Evolutionary conservation across 495 filamentous ascomycete genomes (phyloP).

Genomic region (Usnea hakonensis): DNA sequence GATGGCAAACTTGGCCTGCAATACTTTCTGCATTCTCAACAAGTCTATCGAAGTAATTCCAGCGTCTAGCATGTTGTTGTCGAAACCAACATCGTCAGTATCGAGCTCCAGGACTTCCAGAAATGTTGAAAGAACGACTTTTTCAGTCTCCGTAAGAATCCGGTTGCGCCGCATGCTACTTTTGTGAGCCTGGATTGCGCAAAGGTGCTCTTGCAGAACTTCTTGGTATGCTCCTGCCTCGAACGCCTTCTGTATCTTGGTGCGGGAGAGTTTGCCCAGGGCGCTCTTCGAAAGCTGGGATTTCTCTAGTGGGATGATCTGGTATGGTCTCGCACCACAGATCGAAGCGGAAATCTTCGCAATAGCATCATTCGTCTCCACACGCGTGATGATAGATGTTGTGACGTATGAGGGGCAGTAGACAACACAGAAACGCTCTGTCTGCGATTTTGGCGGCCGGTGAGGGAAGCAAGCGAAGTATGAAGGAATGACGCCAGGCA

Average conservation of each 20-base stretch:
- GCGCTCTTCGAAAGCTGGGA: neutral
- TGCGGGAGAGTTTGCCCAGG: neutral
- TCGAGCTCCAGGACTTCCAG: neutral
- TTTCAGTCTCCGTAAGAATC: too few relatives aligned
- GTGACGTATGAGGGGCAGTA: conserved; percentile 25
- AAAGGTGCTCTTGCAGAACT: too few relatives aligned
- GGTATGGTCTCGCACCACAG: neutral
- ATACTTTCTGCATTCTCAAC: neutral
- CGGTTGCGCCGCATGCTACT: too few relatives aligned
- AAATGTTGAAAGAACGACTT: too few relatives aligned
- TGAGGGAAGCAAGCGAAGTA: conserved; percentile 29
- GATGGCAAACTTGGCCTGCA: too few relatives aligned
- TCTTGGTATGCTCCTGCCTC: too few relatives aligned
- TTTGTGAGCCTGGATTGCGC: too few relatives aligned
- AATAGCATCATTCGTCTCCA: neutral
- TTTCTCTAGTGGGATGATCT: neutral
- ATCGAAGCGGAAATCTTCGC: neutral
- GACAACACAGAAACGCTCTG: conserved; percentile 33
- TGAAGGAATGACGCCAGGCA: conserved; percentile 27
- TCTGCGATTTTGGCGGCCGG: conserved; percentile 23
- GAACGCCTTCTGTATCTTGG: neutral
- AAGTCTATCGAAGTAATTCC: neutral
- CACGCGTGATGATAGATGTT: too few relatives aligned
- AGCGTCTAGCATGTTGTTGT: neutral
- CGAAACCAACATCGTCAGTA: neutral